Conservation (phyloP, 805 yeast genomes). For the Candida berthetii region DNA sequence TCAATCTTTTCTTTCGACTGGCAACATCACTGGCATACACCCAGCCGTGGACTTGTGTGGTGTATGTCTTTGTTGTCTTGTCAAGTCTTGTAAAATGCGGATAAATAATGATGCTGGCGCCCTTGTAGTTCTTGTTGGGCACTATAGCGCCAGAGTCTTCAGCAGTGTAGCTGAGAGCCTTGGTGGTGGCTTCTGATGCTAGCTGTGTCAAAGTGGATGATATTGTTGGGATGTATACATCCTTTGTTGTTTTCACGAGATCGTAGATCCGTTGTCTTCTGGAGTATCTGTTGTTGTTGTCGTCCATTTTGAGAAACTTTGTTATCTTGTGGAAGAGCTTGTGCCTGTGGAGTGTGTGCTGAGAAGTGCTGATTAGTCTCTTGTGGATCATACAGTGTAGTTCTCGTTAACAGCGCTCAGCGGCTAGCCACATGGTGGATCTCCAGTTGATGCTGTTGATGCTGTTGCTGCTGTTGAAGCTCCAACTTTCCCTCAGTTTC, state of each 20-base stretch:
- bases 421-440: too few relatives aligned
- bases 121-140: constrained; percentile 31
- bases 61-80: constrained; percentile 32
- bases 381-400: too few relatives aligned
- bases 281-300: background rate
- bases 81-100: constrained; percentile 48
- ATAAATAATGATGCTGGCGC: constrained; percentile 55
- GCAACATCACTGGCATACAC: constrained; percentile 61
- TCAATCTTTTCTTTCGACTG: constrained; percentile 63
- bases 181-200: constrained; percentile 36
- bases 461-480: too few relatives aligned
- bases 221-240: constrained; percentile 47
- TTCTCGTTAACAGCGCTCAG: too few relatives aligned
- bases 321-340: too few relatives aligned
- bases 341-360: too few relatives aligned
- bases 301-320: background rate
- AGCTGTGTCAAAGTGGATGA: constrained; percentile 41
- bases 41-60: constrained; percentile 69
- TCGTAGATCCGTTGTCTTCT: constrained; percentile 43
- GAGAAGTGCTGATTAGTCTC: too few relatives aligned
- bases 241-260: constrained; percentile 48
- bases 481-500: too few relatives aligned
- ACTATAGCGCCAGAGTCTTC: background rate
- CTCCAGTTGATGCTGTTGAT: too few relatives aligned
- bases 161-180: constrained; percentile 12